Base-by-base conservation (phyloP, 2,329 filamentous ascomycete species). In the Penicillium sp. region DNA sequence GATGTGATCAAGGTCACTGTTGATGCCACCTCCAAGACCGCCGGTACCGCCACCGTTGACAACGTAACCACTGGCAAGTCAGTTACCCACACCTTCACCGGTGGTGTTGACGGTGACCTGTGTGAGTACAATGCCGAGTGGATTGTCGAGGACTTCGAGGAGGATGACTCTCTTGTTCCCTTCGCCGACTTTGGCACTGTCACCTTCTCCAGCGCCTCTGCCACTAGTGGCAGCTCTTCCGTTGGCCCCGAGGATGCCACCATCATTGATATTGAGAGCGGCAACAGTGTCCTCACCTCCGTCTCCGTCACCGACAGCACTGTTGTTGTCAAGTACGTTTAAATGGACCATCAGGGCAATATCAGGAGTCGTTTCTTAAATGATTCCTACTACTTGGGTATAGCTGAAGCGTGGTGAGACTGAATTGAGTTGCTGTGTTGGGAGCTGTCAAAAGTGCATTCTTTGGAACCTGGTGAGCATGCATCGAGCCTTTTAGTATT, bases 41-140 rank as follows among this genome's bases (percentile, higher is more conserved):
- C 70, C 35, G 81, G 81, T 27, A 76, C 69, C 8, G 77, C 79
- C 14, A 73, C 65, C n/a, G 66, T 83, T 46, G 71, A 82, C 59
- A 86, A 86, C 70, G 55, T 76, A 53, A 76, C 74, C 31, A 85
- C 77, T 1, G 82, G 82, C 55, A 68, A 79, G 67, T 74, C 68
- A 5, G 82, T 83, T 35, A 77, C 74, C 6, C 80, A 86, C 69
- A 76, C 70, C 11, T 82, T 86, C 73, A 73, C 64, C 33, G 71
- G 68, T 59, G 68, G 79, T 52, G 67, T 68, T 2, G 70, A 70
- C 3, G 71, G 69, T 9, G 35, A 55, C 16, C 77, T 86, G 3
- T 83, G 82, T 72, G 75, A 82, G 70, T 78, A 75, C 61, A 84
- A 84, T 54, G 84, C 83, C n/a, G 84, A 86, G 69, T 86, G 84